Evolutionary conservation across 805 yeast genomes (phyloP).

Genomic region (Priceomyces melissophilus): DNA sequence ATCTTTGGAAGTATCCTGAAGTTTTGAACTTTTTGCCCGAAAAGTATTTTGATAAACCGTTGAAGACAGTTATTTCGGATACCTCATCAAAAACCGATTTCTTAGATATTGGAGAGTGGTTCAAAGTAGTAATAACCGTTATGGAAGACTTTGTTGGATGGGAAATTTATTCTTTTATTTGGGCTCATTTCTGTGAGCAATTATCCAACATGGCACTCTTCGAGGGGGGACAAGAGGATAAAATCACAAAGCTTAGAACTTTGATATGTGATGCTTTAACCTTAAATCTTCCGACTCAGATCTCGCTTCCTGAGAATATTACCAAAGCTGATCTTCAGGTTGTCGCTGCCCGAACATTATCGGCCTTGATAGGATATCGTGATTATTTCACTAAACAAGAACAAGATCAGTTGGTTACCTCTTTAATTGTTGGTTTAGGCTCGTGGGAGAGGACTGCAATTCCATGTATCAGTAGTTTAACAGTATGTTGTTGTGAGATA

Average conservation of each 20-base stretch:
- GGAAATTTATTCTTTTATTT: conserved; percentile 65
- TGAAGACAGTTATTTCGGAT: conserved; percentile 19
- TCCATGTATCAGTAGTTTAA: conserved; percentile 72
- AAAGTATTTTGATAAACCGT: conserved; percentile 40
- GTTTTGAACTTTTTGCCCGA: conserved; percentile 45
- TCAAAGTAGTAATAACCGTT: conserved; percentile 45
- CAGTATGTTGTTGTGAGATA: conserved; percentile 76
- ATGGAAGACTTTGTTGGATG: conserved; percentile 56
- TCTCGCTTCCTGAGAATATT: conserved; percentile 41
- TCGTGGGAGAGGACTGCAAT: conserved; percentile 79
- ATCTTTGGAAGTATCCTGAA: conserved; percentile 65
- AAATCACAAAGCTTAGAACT: conserved; percentile 39
- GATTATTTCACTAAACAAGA: conserved; percentile 50
- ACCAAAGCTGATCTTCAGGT: conserved; percentile 63
- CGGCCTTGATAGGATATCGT: conserved; percentile 62
- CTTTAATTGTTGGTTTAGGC: conserved; percentile 58
- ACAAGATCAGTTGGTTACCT: conserved; percentile 59
- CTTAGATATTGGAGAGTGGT: conserved; percentile 51
- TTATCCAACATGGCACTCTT: conserved; percentile 57
- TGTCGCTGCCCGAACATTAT: conserved; percentile 57
- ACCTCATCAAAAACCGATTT: not conserved
- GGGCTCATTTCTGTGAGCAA: conserved; percentile 72
- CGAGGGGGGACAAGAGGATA: conserved; percentile 31
- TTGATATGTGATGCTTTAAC: conserved; percentile 59
- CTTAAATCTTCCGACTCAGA: conserved; percentile 42